phyloP scores from a whole-genome alignment of 2,329 filamentous ascomycete species.

The Hypomyces rosellus region DNA sequence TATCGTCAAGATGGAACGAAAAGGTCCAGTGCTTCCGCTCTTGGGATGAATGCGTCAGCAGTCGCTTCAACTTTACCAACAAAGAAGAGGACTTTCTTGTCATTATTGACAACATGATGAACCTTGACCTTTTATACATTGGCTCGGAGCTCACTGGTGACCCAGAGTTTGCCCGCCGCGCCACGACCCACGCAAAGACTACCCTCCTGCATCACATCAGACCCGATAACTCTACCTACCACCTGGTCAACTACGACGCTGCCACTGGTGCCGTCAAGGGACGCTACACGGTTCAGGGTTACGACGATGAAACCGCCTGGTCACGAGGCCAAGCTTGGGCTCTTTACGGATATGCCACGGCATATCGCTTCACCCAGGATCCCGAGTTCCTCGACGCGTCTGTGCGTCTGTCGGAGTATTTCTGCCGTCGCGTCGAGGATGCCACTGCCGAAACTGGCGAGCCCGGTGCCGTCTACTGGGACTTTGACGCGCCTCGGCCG shows the following conservation, averaged over 20 bases:
- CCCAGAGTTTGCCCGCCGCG: conserved; percentile 7
- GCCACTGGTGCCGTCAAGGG: conserved; percentile 10
- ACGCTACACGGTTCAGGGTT: conserved; percentile 12
- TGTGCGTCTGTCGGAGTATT: conserved; percentile 3
- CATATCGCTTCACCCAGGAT: conserved; percentile 9
- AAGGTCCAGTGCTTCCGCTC: conserved; percentile 11
- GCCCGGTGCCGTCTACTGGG: conserved; percentile 7
- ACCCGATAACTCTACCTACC: conserved; percentile 11
- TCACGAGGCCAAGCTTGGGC: conserved; percentile 13
- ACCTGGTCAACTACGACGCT: conserved; percentile 13
- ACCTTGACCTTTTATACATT: conserved; percentile 14
- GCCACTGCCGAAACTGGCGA: background rate
- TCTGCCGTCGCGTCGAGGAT: conserved; percentile 7
- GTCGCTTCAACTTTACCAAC: conserved; percentile 6
- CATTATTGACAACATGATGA: conserved; percentile 17
- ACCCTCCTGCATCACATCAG: conserved; percentile 8
- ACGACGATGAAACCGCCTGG: conserved; percentile 11
- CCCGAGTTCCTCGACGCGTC: conserved; percentile 9
- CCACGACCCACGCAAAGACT: conserved; percentile 9
- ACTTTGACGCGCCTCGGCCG: conserved; percentile 16
- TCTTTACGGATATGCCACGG: conserved; percentile 10
- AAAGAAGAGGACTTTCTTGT: conserved; percentile 10
- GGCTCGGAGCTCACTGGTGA: conserved; percentile 10
- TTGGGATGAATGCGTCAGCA: conserved; percentile 8
- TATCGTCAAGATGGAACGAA: conserved; percentile 12